A percentile compares a stretch with the other conserved stretches of the same genome.
Evolutionary conservation across 2,329 filamentous ascomycete genomes (phyloP).

Genomic region (Penicillium sp.): DNA sequence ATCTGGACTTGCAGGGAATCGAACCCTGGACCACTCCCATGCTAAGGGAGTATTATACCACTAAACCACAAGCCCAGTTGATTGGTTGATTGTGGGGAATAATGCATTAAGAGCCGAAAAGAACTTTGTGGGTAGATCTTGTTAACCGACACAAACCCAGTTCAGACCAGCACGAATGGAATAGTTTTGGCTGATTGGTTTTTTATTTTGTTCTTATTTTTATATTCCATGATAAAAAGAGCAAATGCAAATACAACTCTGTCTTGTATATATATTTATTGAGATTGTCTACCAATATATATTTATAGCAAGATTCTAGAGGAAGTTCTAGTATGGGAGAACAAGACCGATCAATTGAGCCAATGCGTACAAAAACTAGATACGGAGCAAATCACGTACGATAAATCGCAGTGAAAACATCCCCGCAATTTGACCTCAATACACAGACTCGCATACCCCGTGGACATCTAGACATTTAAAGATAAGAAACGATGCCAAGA

Average conservation of each 20-base stretch:
- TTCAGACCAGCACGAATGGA: not conserved
- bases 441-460: too few species aligned
- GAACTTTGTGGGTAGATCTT: not conserved
- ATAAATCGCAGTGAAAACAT: not conserved
- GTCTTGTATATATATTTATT: too few species aligned
- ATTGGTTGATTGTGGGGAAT: not conserved
- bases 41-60: constrained; percentile 51
- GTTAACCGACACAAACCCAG: not conserved
- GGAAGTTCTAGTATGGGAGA: too few species aligned
- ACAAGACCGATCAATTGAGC: not conserved
- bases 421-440: not conserved
- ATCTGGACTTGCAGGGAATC: constrained; percentile 50
- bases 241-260: too few species aligned
- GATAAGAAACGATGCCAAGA: constrained; percentile 3
- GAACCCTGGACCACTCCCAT: constrained; percentile 50
- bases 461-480: too few species aligned
- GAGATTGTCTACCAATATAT: not conserved
- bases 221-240: not conserved
- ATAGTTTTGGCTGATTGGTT: not conserved
- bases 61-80: constrained; percentile 43
- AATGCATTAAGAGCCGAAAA: not conserved
- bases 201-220: not conserved
- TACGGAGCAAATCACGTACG: too few species aligned
- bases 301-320: not conserved
- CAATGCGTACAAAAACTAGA: too few species aligned